Conservation (phyloP, 768 basidiomycete genomes). For the Rhizopogon rudus region DNA sequence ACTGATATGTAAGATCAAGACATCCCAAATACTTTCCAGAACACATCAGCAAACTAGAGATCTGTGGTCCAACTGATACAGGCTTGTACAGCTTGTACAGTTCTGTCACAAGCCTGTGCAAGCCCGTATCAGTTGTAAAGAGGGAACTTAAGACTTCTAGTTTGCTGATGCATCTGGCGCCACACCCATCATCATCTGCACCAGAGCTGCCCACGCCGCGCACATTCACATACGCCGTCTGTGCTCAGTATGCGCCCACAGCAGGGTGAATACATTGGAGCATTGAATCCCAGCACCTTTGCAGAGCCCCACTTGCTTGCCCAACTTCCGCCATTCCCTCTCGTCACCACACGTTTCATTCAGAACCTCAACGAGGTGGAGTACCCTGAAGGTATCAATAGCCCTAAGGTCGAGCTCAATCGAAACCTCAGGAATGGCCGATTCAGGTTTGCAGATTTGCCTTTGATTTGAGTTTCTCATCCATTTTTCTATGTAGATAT, state of each 20-base stretch:
- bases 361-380: constrained; percentile 70
- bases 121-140: too few relatives aligned
- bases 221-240: constrained; percentile 43
- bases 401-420: constrained; percentile 84
- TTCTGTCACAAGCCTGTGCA: too few relatives aligned
- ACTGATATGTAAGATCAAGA: too few relatives aligned
- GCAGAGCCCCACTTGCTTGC: too few relatives aligned
- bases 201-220: constrained; percentile 26
- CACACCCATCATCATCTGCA: constrained; percentile 27
- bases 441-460: constrained; percentile 53
- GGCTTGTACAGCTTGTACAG: too few relatives aligned
- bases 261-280: background rate
- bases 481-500: constrained; percentile 51
- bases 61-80: too few relatives aligned
- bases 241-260: constrained; percentile 44
- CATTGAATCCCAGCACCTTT: too few relatives aligned
- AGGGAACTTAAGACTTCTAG: too few relatives aligned
- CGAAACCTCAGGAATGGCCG: constrained; percentile 79
- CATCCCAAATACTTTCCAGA: too few relatives aligned
- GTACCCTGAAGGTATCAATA: constrained; percentile 80
- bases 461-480: background rate
- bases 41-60: too few relatives aligned
- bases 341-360: constrained; percentile 82
- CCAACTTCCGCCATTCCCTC: constrained; percentile 38
- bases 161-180: too few relatives aligned